A percentile compares a stretch with the other conserved stretches of the same genome.
Evolutionary conservation across 257 asterid species (phyloP).

Genomic region (Ligustrum vulgare): DNA sequence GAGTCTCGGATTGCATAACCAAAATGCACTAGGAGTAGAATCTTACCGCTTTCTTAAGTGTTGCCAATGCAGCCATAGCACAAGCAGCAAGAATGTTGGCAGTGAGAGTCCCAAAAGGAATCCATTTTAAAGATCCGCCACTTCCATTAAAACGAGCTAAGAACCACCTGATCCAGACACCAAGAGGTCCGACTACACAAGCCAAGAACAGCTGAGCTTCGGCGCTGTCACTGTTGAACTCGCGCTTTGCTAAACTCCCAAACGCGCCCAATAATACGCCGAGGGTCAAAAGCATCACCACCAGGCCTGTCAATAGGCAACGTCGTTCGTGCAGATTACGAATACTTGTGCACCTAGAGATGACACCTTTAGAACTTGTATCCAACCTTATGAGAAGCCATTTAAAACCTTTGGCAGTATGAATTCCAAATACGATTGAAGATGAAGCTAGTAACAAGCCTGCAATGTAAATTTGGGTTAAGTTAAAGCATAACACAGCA

Average conservation of each 20-base stretch:
- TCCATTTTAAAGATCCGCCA: constrained; percentile 65
- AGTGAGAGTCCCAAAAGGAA: constrained; percentile 87
- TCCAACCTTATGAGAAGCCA: constrained; percentile 37
- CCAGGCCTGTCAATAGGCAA: constrained; percentile 30
- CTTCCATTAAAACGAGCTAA: constrained; percentile 83
- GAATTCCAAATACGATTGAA: constrained; percentile 69
- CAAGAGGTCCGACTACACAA: constrained; percentile 83
- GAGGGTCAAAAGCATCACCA: constrained; percentile 45
- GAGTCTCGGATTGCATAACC: neutral
- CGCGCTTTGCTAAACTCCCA: constrained; percentile 35
- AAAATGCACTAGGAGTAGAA: neutral
- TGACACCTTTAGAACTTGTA: neutral
- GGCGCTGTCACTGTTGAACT: constrained; percentile 46
- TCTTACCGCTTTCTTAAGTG: constrained; percentile 61
- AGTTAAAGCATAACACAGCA: neutral
- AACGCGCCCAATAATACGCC: constrained; percentile 53
- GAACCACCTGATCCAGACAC: constrained; percentile 86
- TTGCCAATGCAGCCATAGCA: constrained; percentile 84
- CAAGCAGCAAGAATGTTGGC: constrained; percentile 89
- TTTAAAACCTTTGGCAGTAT: constrained; percentile 66
- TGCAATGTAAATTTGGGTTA: constrained; percentile 21
- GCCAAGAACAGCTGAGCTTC: constrained; percentile 68
- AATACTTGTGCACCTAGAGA: neutral
- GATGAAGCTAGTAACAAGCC: constrained; percentile 70
- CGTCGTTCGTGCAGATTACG: constrained; percentile 30